Percentiles rank a stretch among this genome's conserved stretches.
These are phyloP conservation scores for Ogataea hybrid DNA, from an alignment of 1,139 yeast genomes.

Conservation along the genomic window DNA sequence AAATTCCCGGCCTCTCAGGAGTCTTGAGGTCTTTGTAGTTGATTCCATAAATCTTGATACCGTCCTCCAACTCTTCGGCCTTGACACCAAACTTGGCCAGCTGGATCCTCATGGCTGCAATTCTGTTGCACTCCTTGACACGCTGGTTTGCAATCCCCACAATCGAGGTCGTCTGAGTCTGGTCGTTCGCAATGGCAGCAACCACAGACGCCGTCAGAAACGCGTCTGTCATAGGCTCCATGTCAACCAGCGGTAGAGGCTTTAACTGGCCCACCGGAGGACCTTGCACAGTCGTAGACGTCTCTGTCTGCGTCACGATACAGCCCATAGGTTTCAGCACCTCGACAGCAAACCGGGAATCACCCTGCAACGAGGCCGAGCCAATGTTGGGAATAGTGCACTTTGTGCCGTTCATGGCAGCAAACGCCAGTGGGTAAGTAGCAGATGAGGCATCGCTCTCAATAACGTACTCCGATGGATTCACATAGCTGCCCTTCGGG, in stretches of 20 bases:
- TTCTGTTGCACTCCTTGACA: conserved; percentile 96
- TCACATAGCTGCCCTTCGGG: conserved; percentile 76
- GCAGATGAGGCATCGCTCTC: conserved; percentile 99
- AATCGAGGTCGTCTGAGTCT: conserved; percentile 63
- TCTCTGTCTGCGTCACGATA: conserved; percentile 72
- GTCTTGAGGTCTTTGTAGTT: conserved; percentile 44
- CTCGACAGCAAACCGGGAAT: conserved; percentile 93
- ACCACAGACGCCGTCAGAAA: conserved; percentile 95
- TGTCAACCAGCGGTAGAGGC: conserved; percentile 77
- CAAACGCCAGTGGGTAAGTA: conserved; percentile 95
- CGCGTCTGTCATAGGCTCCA: conserved; percentile 99
- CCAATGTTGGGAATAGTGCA: conserved; percentile 96
- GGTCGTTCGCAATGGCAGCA: conserved; percentile 73
- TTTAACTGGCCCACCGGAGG: conserved; percentile 68
- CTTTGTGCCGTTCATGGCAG: conserved; percentile 94
- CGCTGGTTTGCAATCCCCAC: conserved; percentile 97
- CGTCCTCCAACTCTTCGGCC: conserved; percentile 86
- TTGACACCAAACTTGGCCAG: conserved; percentile 86
- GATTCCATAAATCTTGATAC: conserved; percentile 80
- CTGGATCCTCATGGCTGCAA: conserved; percentile 89
- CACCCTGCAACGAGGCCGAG: conserved; percentile 89
- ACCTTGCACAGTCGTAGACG: conserved; percentile 90
- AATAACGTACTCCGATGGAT: conserved; percentile 81
- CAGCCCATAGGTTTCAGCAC: conserved; percentile 97
- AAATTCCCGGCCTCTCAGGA: conserved; percentile 60